Evolutionary conservation across 1,139 yeast genomes (phyloP).

Genomic region (Casaregolazyma suthepensis): DNA sequence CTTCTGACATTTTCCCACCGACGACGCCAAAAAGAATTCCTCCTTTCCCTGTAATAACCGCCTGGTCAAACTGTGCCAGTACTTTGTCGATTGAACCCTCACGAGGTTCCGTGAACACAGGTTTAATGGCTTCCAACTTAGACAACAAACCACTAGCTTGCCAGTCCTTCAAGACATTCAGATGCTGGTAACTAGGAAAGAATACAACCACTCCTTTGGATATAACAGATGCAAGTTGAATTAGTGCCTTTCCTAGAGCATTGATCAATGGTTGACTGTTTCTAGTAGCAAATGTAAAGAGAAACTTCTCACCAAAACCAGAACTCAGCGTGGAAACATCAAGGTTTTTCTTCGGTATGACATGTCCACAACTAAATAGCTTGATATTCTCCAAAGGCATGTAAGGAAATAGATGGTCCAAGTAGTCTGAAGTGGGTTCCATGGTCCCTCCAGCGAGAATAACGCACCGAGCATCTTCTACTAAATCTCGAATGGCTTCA

Average conservation of each 20-base stretch:
- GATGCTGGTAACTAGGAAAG: conserved; percentile 77
- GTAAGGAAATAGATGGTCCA: conserved; percentile 60
- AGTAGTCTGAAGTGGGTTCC: conserved; percentile 80
- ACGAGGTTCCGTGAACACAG: conserved; percentile 53
- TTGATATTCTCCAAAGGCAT: conserved; percentile 37
- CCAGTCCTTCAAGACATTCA: conserved; percentile 52
- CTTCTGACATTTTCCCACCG: conserved; percentile 92
- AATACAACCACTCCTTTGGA: conserved; percentile 79
- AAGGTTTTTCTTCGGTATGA: conserved; percentile 67
- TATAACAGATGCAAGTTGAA: conserved; percentile 40
- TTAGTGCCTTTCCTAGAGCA: conserved; percentile 48
- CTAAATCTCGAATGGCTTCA: conserved; percentile 57
- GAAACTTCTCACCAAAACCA: conserved; percentile 37
- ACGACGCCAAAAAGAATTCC: conserved; percentile 79
- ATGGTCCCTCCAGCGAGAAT: conserved; percentile 93
- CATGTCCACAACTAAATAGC: conserved; percentile 74
- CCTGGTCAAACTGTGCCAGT: conserved; percentile 46
- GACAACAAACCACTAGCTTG: conserved; percentile 31
- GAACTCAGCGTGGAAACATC: conserved; percentile 49
- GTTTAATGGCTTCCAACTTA: conserved; percentile 20
- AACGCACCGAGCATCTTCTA: conserved; percentile 63
- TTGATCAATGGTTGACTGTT: conserved; percentile 41
- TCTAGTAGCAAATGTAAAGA: conserved; percentile 67
- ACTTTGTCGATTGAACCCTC: conserved; percentile 40
- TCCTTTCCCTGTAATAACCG: conserved; percentile 36